Percentiles rank a stretch among this genome's conserved stretches.
phyloP scores from a whole-genome alignment of 257 asterid genomes.

The Ophiorrhiza pumila region DNA sequence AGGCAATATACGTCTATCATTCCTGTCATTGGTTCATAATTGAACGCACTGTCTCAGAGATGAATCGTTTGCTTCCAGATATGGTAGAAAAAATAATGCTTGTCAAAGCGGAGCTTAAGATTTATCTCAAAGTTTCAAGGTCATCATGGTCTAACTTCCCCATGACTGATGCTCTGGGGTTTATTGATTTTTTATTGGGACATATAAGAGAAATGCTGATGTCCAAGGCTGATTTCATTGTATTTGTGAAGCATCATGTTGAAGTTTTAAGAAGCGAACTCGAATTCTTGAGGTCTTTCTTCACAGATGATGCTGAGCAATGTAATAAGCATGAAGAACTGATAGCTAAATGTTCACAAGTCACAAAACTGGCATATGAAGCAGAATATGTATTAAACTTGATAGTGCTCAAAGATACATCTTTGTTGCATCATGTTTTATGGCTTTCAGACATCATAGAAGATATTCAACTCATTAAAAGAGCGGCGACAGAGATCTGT shows the following conservation, averaged over 20 bases:
- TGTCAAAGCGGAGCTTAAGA: neutral
- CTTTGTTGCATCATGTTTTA: neutral
- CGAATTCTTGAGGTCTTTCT: neutral
- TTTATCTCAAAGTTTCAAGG: neutral
- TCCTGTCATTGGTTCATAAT: neutral
- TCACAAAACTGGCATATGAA: neutral
- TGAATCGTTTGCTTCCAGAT: neutral
- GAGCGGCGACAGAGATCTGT: neutral
- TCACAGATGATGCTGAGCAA: neutral
- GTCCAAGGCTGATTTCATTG: neutral
- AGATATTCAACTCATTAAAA: neutral
- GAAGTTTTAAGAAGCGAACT: neutral
- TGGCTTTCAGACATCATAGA: neutral
- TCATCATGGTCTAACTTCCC: neutral
- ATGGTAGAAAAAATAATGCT: too few species aligned
- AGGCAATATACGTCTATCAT: neutral
- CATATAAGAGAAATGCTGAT: neutral
- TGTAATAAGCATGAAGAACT: neutral
- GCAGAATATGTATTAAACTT: neutral
- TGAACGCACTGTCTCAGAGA: neutral
- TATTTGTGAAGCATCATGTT: neutral
- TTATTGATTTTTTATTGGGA: neutral
- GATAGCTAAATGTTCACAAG: neutral
- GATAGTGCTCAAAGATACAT: neutral
- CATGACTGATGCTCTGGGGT: conserved; percentile 2